phyloP scores from a whole-genome alignment of 225 moss, liverwort and hornwort genomes.

The Physcomitrellopsis africana region DNA sequence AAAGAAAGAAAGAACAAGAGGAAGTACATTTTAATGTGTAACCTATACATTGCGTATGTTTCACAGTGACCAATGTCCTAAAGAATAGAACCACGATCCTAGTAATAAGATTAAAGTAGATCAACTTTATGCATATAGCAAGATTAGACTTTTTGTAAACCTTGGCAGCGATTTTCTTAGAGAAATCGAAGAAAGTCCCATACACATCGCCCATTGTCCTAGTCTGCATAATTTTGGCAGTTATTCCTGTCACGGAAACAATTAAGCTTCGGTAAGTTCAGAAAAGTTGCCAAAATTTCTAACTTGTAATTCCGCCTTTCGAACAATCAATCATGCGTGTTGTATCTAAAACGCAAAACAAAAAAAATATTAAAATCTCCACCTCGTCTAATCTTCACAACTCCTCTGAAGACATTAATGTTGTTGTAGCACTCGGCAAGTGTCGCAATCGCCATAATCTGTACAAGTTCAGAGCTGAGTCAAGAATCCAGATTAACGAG shows the following conservation, averaged over 20 bases:
- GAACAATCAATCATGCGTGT: not conserved
- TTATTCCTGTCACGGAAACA: conserved; percentile 61
- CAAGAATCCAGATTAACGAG: not conserved
- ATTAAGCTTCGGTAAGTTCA: conserved; percentile 16
- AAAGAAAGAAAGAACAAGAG: too few species aligned
- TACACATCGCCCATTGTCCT: conserved; percentile 83
- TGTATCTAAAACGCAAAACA: not conserved
- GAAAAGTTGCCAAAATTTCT: not conserved
- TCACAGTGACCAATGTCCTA: too few species aligned
- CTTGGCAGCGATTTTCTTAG: conserved; percentile 65
- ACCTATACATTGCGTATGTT: too few species aligned
- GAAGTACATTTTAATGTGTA: too few species aligned
- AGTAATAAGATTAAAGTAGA: not conserved
- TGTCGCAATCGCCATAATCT: conserved; percentile 99
- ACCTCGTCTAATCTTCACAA: conserved; percentile 96
- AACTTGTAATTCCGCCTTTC: conserved; percentile 18
- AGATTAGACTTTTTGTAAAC: conserved; percentile 26
- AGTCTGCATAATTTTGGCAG: conserved; percentile 94
- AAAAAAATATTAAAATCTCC: conserved; percentile 13
- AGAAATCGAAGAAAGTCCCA: conserved; percentile 81
- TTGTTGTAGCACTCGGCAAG: conserved; percentile 95
- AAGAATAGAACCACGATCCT: not conserved
- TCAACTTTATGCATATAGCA: not conserved
- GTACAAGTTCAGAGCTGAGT: conserved; percentile 21
- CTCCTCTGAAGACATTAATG: conserved; percentile 87